Percentiles rank a stretch among this genome's conserved stretches.
These are phyloP conservation scores for Yamadazyma kitorensis DNA, from an alignment of 805 yeast genomes.

Conservation along the genomic window DNA sequence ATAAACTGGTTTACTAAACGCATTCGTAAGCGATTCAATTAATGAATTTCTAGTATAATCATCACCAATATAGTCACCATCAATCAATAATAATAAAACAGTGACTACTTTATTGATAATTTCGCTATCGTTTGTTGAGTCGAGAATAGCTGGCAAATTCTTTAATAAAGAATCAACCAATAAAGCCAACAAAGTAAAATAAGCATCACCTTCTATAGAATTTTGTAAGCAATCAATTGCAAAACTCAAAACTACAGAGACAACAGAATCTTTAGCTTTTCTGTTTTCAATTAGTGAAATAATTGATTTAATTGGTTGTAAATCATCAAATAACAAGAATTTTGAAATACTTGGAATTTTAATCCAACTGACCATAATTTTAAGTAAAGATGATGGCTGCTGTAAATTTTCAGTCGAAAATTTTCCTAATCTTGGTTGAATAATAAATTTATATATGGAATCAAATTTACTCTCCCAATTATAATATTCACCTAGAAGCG, in stretches of 20 bases:
- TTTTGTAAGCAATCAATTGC: slow-evolving; percentile 42
- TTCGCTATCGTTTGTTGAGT: slow-evolving; percentile 38
- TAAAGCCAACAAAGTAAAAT: slow-evolving; percentile 48
- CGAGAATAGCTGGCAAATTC: slow-evolving; percentile 50
- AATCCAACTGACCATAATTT: slow-evolving; percentile 58
- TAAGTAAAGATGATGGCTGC: slow-evolving; percentile 76
- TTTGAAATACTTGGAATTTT: slow-evolving; percentile 40
- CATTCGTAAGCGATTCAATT: slow-evolving; percentile 54
- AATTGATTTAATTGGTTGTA: slow-evolving; percentile 52
- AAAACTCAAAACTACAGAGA: slow-evolving; percentile 54
- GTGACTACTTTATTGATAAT: slow-evolving; percentile 53
- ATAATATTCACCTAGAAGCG: slow-evolving; percentile 45
- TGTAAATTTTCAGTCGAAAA: slow-evolving; percentile 80
- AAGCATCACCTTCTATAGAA: slow-evolving; percentile 36
- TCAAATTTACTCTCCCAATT: slow-evolving; percentile 56
- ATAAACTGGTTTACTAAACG: slow-evolving; percentile 56
- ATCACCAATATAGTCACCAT: slow-evolving; percentile 56
- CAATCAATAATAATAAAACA: slow-evolving; percentile 50
- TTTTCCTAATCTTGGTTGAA: slow-evolving; percentile 60
- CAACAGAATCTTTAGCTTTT: slow-evolving; percentile 66
- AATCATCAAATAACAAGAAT: slow-evolving; percentile 56
- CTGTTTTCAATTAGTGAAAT: slow-evolving; percentile 51
- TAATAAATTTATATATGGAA: slow-evolving; percentile 49
- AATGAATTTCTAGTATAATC: slow-evolving; percentile 51
- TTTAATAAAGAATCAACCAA: slow-evolving; percentile 57